A percentile compares a stretch with the other conserved stretches of the same genome.
Evolutionary conservation across 805 yeast genomes (phyloP).

Genomic region (Kodamaea kakaduensis): DNA sequence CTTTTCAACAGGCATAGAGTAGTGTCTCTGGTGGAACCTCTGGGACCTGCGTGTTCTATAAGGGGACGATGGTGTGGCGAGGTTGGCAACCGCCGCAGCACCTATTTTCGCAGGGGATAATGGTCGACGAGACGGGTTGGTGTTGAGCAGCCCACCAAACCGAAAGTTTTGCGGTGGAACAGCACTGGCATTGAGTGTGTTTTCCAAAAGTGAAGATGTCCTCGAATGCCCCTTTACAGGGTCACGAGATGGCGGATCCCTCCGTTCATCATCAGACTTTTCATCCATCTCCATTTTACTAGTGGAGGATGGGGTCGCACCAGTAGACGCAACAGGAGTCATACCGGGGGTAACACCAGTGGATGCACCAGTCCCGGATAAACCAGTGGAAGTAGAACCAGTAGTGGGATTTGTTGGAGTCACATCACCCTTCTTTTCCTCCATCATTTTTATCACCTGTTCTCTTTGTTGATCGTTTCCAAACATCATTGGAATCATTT

Average conservation of each 20-base stretch:
- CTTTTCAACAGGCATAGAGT: conserved; percentile 38
- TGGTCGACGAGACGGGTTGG: conserved; percentile 32
- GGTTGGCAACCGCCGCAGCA: conserved; percentile 61
- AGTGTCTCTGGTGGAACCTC: conserved; percentile 36
- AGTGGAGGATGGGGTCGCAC: no score
- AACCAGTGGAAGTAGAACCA: no score
- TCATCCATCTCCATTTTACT: no score
- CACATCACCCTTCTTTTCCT: conserved; percentile 8
- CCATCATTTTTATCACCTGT: conserved; percentile 7
- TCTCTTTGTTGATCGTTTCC: conserved; percentile 21
- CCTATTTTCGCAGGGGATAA: conserved; percentile 70
- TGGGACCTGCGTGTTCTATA: conserved; percentile 17
- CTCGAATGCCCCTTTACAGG: conserved; percentile 11
- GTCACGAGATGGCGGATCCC: conserved; percentile 1
- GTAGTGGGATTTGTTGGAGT: conserved; percentile 6
- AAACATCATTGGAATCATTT: conserved; percentile 60
- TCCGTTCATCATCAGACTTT: no score
- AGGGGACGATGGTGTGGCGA: conserved; percentile 35
- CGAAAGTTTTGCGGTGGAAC: conserved; percentile 33
- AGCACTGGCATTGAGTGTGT: conserved; percentile 25
- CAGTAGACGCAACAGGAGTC: no score
- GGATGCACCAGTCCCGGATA: no score
- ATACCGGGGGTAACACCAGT: background rate
- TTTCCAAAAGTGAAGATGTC: background rate
- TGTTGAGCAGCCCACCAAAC: conserved; percentile 27